Conservation (phyloP, 2,329 filamentous ascomycete genomes). For the Ramularia endophylla region DNA sequence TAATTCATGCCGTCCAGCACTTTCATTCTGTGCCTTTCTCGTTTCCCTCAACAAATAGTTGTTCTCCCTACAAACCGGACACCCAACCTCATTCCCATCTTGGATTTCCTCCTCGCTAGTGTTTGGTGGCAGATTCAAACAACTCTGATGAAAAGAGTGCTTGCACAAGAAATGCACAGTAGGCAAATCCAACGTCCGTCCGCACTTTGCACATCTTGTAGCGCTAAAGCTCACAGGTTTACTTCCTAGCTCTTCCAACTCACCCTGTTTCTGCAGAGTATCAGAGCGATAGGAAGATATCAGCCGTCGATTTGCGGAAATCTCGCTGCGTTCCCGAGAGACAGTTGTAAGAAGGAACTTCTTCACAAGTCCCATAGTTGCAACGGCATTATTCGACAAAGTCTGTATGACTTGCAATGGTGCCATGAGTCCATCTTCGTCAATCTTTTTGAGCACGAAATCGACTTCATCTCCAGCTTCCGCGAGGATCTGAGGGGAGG, state of each 20-base stretch:
- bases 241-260: constrained; percentile 68
- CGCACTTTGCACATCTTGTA: constrained; percentile 79
- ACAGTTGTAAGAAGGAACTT: constrained; percentile 86
- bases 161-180: constrained; percentile 96
- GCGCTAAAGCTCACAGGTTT: constrained; percentile 89
- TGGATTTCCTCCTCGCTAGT: constrained; percentile 28
- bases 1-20: constrained; percentile 78
- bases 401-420: constrained; percentile 96
- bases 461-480: constrained; percentile 84
- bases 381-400: constrained; percentile 69
- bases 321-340: constrained; percentile 79
- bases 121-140: constrained; percentile 56
- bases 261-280: constrained; percentile 70
- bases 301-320: constrained; percentile 69
- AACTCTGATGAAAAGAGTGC: constrained; percentile 92
- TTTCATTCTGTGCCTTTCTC: constrained; percentile 77
- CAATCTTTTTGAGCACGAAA: constrained; percentile 74
- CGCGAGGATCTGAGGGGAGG: constrained; percentile 69
- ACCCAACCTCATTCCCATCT: constrained; percentile 65
- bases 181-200: constrained; percentile 71
- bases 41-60: constrained; percentile 89
- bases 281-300: constrained; percentile 80
- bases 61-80: constrained; percentile 74
- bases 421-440: constrained; percentile 86
- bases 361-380: constrained; percentile 97